Percentiles rank a stretch among this genome's conserved stretches.
Evolutionary conservation across 495 filamentous ascomycete species (phyloP).

Genomic region (Aspergillus diversus): DNA sequence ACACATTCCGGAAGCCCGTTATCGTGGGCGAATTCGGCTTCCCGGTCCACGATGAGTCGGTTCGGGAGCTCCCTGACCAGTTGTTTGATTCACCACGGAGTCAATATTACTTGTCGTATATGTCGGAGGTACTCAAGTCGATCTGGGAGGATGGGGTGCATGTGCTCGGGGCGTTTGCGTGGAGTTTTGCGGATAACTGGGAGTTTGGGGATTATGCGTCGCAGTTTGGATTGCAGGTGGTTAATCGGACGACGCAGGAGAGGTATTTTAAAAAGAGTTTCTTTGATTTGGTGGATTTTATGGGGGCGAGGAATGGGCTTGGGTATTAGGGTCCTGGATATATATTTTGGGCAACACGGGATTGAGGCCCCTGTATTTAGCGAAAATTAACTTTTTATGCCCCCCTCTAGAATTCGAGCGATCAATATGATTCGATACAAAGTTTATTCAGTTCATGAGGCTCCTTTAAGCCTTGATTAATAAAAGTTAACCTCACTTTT

Average conservation of each 20-base stretch:
- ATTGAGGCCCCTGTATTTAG: too few relatives aligned
- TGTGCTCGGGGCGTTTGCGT: conserved; percentile 49
- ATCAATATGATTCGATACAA: too few relatives aligned
- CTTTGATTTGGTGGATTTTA: conserved; percentile 52
- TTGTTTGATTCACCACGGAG: conserved; percentile 45
- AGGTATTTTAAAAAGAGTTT: conserved; percentile 51
- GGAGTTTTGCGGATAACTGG: conserved; percentile 51
- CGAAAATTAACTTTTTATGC: neutral
- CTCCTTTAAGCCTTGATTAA: too few relatives aligned
- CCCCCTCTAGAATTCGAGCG: too few relatives aligned
- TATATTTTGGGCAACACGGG: too few relatives aligned
- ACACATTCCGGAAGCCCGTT: conserved; percentile 41
- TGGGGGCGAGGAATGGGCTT: conserved; percentile 4
- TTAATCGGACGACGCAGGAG: conserved; percentile 43
- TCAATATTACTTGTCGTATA: conserved; percentile 44
- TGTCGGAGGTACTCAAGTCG: conserved; percentile 47
- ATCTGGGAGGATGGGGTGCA: conserved; percentile 50
- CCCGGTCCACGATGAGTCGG: conserved; percentile 36
- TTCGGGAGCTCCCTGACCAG: conserved; percentile 37
- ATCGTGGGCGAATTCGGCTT: conserved; percentile 49
- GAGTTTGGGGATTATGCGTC: conserved; percentile 47
- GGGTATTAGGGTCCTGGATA: neutral
- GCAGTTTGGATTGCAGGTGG: conserved; percentile 48
- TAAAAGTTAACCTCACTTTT: too few relatives aligned
- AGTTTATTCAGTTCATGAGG: too few relatives aligned